Evolutionary conservation across 108 stramenopile genomes (phyloP).

Genomic region (Skeletonema costatum): DNA sequence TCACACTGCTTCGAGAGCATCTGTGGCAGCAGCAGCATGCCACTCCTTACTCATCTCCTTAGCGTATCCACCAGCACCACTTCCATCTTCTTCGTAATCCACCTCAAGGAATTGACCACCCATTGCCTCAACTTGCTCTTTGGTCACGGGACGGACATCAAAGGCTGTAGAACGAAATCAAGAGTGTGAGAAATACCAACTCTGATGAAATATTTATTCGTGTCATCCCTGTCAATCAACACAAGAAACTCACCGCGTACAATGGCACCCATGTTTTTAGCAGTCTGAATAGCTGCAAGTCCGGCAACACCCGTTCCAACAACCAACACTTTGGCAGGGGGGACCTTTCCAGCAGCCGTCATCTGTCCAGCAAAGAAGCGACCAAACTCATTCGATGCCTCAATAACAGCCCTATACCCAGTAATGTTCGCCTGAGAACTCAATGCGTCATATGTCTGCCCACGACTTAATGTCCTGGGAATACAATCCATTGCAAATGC

Average conservation of each 20-base stretch:
- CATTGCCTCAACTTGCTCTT: constrained; percentile 99
- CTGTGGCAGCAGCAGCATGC: constrained; percentile 89
- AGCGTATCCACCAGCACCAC: constrained; percentile 99
- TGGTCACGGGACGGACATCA: constrained; percentile 98
- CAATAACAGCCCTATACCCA: constrained; percentile 98
- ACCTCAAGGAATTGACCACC: constrained; percentile 98
- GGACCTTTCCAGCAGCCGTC: constrained; percentile 87
- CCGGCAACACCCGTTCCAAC: constrained; percentile 97
- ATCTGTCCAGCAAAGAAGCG: constrained; percentile 93
- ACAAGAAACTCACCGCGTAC: constrained; percentile 57
- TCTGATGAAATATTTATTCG: neutral
- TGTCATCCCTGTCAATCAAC: neutral
- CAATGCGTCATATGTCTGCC: constrained; percentile 98
- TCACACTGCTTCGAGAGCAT: constrained; percentile 93
- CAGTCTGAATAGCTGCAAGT: constrained; percentile 96
- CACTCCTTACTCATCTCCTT: constrained; percentile 99
- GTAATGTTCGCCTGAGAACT: constrained; percentile 98
- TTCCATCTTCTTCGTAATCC: constrained; percentile 94
- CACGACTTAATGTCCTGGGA: constrained; percentile 93
- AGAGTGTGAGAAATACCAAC: neutral
- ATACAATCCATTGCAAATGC: constrained; percentile 98
- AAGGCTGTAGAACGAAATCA: constrained; percentile 62
- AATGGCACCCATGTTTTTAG: constrained; percentile 99
- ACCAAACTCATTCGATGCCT: constrained; percentile 95
- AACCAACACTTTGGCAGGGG: constrained; percentile 99